Percentiles rank a stretch among this genome's conserved stretches.
These are phyloP conservation scores for Monsonia emarginata DNA, from an alignment of 441 rosid species.

Conservation along the genomic window DNA sequence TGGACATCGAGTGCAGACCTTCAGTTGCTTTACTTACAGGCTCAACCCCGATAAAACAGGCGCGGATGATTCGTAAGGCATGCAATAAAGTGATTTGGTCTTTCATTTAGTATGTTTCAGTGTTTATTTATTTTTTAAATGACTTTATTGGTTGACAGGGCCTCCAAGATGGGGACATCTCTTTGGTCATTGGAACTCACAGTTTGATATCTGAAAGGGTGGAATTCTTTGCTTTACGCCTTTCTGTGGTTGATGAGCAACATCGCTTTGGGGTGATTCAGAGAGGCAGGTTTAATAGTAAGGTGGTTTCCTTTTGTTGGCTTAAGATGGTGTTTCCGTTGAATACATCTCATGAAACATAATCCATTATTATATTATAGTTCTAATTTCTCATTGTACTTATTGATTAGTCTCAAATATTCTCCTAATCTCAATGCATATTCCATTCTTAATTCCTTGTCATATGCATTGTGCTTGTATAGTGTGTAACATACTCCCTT, in stretches of 20 bases:
- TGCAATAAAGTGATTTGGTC: conserved; percentile 19
- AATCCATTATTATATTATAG: too few species aligned
- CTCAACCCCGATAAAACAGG: conserved; percentile 64
- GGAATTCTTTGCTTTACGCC: conserved; percentile 73
- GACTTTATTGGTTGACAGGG: conserved; percentile 38
- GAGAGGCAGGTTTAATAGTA: conserved; percentile 88
- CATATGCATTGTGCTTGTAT: too few species aligned
- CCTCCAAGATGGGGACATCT: conserved; percentile 70
- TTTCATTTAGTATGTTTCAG: conserved; percentile 17
- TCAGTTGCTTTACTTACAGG: conserved; percentile 81
- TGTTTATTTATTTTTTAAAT: conserved; percentile 17
- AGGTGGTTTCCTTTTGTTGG: conserved; percentile 43
- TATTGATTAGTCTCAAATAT: too few species aligned
- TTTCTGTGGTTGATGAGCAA: conserved; percentile 92
- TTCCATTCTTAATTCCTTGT: too few species aligned
- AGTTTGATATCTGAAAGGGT: conserved; percentile 76
- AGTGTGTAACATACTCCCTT: too few species aligned
- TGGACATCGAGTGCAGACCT: conserved; percentile 57
- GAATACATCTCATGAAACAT: too few species aligned
- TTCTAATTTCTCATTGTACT: too few species aligned
- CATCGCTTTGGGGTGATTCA: conserved; percentile 98
- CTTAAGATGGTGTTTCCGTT: background rate
- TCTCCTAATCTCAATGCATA: too few species aligned
- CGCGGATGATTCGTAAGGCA: conserved; percentile 82
- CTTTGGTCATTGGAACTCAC: conserved; percentile 88